Evolutionary conservation across 176 grass and related monocot species (phyloP).

Genomic region (Oryza meyeriana): DNA sequence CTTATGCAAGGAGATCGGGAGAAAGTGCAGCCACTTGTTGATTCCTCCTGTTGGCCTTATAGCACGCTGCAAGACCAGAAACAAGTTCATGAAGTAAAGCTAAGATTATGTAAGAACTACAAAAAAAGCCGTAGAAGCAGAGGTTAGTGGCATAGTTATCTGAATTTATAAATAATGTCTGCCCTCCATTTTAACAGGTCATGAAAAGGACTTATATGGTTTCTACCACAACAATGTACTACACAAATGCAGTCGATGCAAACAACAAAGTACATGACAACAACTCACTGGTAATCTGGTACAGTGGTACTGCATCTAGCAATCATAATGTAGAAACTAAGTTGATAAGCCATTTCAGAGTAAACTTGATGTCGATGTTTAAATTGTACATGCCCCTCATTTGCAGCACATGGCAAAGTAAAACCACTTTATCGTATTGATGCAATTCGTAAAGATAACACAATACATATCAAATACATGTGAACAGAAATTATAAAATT

Average conservation of each 20-base stretch:
- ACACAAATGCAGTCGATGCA: background rate
- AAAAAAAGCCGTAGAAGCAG: background rate
- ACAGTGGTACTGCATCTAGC: background rate
- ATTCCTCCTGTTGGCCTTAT: conserved; percentile 86
- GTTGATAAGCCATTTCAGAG: background rate
- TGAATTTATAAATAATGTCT: background rate
- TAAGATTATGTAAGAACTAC: background rate
- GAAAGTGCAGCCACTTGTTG: conserved; percentile 80
- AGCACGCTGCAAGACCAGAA: conserved; percentile 42
- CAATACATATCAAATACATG: background rate
- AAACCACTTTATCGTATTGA: background rate
- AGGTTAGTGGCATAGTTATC: background rate
- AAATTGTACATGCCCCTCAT: background rate
- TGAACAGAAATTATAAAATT: background rate
- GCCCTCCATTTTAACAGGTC: background rate
- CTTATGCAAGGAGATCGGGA: conserved; percentile 72
- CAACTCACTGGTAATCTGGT: background rate
- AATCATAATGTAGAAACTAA: background rate
- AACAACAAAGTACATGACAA: background rate
- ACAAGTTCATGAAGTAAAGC: background rate
- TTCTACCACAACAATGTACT: background rate
- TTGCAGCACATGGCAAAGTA: background rate
- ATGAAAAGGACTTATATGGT: background rate
- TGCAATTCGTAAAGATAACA: background rate
- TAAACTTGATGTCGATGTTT: conserved; percentile 3